These are phyloP conservation scores for Cryptosporidium bovis DNA, from an alignment of 169 alveolate species.

Conservation along the genomic window DNA sequence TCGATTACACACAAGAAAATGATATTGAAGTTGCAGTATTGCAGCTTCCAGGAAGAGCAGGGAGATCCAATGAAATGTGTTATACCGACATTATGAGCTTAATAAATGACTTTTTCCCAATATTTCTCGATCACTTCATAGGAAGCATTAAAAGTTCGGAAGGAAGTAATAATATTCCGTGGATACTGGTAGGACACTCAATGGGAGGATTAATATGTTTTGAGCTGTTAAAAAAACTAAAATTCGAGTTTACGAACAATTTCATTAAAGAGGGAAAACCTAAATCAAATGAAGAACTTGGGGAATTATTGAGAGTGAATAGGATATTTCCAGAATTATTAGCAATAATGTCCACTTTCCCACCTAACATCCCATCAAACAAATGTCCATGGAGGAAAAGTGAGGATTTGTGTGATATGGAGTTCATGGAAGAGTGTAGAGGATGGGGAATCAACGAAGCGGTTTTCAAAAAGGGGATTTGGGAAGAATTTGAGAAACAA, in stretches of 20 bases:
- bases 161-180: constrained; percentile 7
- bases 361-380: constrained; percentile 34
- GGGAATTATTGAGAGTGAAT: constrained; percentile 7
- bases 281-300: not conserved
- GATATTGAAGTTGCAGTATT: constrained; percentile 36
- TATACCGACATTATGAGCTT: constrained; percentile 16
- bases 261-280: not conserved
- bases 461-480: constrained; percentile 43
- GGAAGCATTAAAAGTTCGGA: not conserved
- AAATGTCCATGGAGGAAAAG: constrained; percentile 66
- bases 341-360: constrained; percentile 53
- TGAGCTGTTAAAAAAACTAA: constrained; percentile 46
- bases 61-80: constrained; percentile 36
- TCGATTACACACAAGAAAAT: constrained; percentile 51
- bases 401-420: constrained; percentile 20
- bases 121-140: constrained; percentile 30
- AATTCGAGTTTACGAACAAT: constrained; percentile 1
- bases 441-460: constrained; percentile 65
- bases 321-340: constrained; percentile 55
- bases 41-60: constrained; percentile 72
- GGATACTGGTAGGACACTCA: constrained; percentile 63
- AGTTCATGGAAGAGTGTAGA: constrained; percentile 59
- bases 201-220: constrained; percentile 69
- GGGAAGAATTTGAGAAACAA: constrained; percentile 59
- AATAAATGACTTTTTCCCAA: constrained; percentile 53